phyloP scores from a whole-genome alignment of 208 protist species.

The Zelonia costaricensis region DNA sequence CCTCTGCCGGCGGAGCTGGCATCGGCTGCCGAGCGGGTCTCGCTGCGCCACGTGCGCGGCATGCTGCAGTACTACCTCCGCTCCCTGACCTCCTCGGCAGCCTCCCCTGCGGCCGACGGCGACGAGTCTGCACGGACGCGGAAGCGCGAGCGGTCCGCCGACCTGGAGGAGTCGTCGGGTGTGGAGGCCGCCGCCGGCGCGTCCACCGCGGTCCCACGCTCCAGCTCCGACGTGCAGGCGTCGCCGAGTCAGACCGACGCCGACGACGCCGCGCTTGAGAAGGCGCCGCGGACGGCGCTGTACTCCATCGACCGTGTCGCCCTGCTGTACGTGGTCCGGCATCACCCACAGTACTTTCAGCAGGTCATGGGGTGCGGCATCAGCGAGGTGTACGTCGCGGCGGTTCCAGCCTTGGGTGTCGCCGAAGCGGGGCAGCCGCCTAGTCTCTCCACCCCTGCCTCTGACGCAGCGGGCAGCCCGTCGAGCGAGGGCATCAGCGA shows the following conservation, averaged over 20 bases:
- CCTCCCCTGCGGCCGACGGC: neutral
- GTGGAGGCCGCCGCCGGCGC: no score
- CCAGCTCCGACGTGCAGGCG: no score
- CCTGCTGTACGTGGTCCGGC: conserved; percentile 53
- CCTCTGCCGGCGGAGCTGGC: conserved; percentile 35
- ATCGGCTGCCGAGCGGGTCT: conserved; percentile 23
- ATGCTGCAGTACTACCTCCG: conserved; percentile 66
- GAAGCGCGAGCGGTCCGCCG: no score
- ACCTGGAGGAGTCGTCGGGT: no score
- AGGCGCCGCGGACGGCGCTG: conserved; percentile 33
- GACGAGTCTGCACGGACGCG: no score
- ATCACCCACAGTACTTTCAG: conserved; percentile 70
- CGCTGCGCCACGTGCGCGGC: conserved; percentile 34
- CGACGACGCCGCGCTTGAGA: neutral
- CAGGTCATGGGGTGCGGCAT: conserved; percentile 62
- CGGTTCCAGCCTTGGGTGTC: neutral
- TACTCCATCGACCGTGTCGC: conserved; percentile 50
- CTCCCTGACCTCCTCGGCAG: conserved; percentile 13
- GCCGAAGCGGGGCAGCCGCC: neutral
- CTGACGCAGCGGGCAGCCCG: neutral
- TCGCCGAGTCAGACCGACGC: neutral
- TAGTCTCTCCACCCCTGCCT: neutral
- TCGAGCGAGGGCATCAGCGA: neutral
- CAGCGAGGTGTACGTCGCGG: conserved; percentile 49
- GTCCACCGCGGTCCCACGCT: no score